Evolutionary conservation across 202 grass and related monocot genomes (phyloP), one percentile per base, ranked within the genome.

Genomic region (Thinopyrum obtusiflorum): DNA sequence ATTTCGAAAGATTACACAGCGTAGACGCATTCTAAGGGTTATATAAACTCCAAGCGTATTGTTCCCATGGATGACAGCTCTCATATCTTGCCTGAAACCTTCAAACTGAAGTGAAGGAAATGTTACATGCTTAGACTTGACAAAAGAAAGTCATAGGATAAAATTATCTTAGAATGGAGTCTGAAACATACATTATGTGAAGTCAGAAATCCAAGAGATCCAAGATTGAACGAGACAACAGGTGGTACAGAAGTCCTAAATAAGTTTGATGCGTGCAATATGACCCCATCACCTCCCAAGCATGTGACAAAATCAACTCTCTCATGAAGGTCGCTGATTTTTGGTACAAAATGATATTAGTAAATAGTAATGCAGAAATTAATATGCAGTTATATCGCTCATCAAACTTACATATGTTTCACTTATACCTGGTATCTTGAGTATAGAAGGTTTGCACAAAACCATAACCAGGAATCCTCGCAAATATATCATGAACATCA

Each of bases 401-500:
- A 32, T 80, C 53, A 8, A 32, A 82, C 4, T 73, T 49, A 67
- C 65, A 91, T 73, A 84, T 49, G 68, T 86, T 75, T 63, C 18
- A 71, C 71, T 47, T 83, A 33, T 91, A 99, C 93, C 97, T 97
- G 20, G 89, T 97, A 90, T 99, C 92, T 91, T 99, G 97, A 91
- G 73, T 87, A 80, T 99, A 97, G 85, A 99, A 99, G 77, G 97
- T 99, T 76, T 99, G 97, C 46, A 99, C 90, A 92, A 99, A 99
- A 80, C 97, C 93, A 97, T 91, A 99, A 89, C 97, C 93, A 85
- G 97, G 93, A 83, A 97, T 94, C 82, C 97, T 93, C 79, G 97
- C 92, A 94, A 99, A 97, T 82, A 90, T 85, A 94, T 99, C 97
- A 90, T 99, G 97, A 63, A 99, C 97, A 84, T 99, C 97, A 81